Conservation (phyloP, 371 early-diverging fungal genomes). For the Rhizopus microsporus region DNA sequence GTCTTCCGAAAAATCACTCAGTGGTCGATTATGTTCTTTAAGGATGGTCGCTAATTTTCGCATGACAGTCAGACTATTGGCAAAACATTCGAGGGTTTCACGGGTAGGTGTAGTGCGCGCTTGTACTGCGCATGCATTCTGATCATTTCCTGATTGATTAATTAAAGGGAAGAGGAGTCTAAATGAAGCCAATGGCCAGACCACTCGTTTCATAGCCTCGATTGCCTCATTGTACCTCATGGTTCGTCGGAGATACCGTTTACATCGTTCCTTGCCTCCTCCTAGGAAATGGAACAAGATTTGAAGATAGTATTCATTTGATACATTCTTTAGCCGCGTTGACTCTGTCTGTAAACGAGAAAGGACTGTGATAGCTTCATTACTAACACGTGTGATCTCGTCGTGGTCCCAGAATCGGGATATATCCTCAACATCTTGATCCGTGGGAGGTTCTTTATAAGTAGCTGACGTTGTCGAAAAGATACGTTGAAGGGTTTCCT, state of each 20-base stretch:
- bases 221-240: slow-evolving; percentile 39
- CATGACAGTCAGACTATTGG: slow-evolving; percentile 23
- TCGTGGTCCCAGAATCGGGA: slow-evolving; percentile 43
- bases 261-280: slow-evolving; percentile 20
- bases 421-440: background rate
- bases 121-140: slow-evolving; percentile 5
- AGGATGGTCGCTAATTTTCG: slow-evolving; percentile 18
- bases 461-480: background rate
- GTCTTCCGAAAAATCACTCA: slow-evolving; percentile 24
- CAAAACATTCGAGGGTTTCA: slow-evolving; percentile 22
- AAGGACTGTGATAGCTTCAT: slow-evolving; percentile 26
- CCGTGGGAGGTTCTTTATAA: background rate
- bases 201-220: slow-evolving; percentile 37
- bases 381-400: slow-evolving; percentile 53
- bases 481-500: background rate
- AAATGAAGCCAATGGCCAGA: slow-evolving; percentile 41
- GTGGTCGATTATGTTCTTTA: slow-evolving; percentile 10
- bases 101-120: slow-evolving; percentile 17
- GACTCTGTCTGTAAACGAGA: slow-evolving; percentile 35
- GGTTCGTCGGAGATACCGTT: slow-evolving; percentile 26
- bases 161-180: slow-evolving; percentile 33
- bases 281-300: slow-evolving; percentile 27
- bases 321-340: slow-evolving; percentile 33
- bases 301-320: slow-evolving; percentile 32
- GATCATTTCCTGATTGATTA: background rate